Evolutionary conservation across 495 filamentous ascomycete genomes (phyloP).

Genomic region (Staphylotrichum tortipilum): DNA sequence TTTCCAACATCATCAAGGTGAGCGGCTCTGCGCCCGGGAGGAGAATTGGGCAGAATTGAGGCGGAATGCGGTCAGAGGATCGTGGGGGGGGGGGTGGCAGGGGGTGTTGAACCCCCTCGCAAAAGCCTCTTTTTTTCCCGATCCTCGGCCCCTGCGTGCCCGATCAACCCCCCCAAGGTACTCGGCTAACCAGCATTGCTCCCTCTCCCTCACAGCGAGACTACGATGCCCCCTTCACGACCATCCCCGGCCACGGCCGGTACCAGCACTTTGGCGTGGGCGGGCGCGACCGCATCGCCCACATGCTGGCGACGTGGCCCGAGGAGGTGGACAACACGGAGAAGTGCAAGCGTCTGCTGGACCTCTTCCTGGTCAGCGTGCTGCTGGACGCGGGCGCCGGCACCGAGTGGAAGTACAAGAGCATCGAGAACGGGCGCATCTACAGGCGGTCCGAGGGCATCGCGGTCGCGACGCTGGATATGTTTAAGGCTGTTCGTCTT

Average conservation of each 20-base stretch:
- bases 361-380: constrained; percentile 85
- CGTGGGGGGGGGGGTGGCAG: too few relatives aligned
- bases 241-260: constrained; percentile 77
- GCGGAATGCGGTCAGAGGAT: too few relatives aligned
- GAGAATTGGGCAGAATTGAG: too few relatives aligned
- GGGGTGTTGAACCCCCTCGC: too few relatives aligned
- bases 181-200: background rate
- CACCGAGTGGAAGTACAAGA: constrained; percentile 79
- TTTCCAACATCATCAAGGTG: constrained; percentile 95
- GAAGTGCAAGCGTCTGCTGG: constrained; percentile 66
- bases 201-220: constrained; percentile 53
- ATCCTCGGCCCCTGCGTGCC: too few relatives aligned
- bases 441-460: constrained; percentile 87
- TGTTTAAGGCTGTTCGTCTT: constrained; percentile 66
- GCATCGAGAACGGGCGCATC: constrained; percentile 75
- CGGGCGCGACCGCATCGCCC: constrained; percentile 62
- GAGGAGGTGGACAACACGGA: constrained; percentile 58
- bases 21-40: background rate
- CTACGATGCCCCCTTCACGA: constrained; percentile 74
- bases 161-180: too few relatives aligned
- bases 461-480: constrained; percentile 88
- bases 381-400: constrained; percentile 83
- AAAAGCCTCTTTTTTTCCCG: too few relatives aligned
- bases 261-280: constrained; percentile 90
- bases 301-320: constrained; percentile 62